Evolutionary conservation across 2,329 filamentous ascomycete genomes (phyloP), one percentile per base, ranked within the genome.

Genomic region (Drechslerella dactyloides): DNA sequence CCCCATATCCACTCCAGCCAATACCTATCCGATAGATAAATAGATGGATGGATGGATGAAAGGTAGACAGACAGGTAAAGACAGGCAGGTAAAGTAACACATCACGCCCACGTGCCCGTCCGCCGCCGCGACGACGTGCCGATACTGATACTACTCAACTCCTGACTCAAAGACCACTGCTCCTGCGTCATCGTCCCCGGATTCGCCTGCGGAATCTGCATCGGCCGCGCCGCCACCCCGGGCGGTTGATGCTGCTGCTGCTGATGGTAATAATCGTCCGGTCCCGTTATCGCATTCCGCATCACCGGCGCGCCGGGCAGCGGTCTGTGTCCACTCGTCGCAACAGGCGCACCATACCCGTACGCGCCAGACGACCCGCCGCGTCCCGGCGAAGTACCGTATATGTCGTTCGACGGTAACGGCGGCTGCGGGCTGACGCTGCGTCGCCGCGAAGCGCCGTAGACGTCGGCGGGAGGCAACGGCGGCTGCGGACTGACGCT

Each of bases 131-230:
- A 63, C 17, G 68, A 72, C 3, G 54, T 46, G 6, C 69, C 69
- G 42, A 73, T 73, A 19, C 37, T 65, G 24, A 73, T 73, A 21
- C 69, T 73, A 48, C 69, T 73, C 44, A 73, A 40, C 40, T 73
- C 69, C 21, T 73, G 69, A 37, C 69, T 73, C 46, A 73, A 48
- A n/a, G 61, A 61, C 69, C 69, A 73, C 46, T 73, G 61, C 52
- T 73, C 62, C 11, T 57, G 44, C 8, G 61, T 73, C 69, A 73
- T 73, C 11, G 54, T 57, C 21, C 57, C 69, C 0, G 61, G 61
- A n/a, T 61, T 66, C 17, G 50, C 60, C 33, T 48, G 52, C 48
- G 56, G 61, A 48, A 53, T 53, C 33, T 44, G 63, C 63, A 55
- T 46, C 24, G 46, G 61, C 10, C 52, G 54, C 27, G 51, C 42